These are phyloP conservation scores for Leptographium radiaticola DNA, from an alignment of 2,329 filamentous ascomycete genomes.

Conservation along the genomic window DNA sequence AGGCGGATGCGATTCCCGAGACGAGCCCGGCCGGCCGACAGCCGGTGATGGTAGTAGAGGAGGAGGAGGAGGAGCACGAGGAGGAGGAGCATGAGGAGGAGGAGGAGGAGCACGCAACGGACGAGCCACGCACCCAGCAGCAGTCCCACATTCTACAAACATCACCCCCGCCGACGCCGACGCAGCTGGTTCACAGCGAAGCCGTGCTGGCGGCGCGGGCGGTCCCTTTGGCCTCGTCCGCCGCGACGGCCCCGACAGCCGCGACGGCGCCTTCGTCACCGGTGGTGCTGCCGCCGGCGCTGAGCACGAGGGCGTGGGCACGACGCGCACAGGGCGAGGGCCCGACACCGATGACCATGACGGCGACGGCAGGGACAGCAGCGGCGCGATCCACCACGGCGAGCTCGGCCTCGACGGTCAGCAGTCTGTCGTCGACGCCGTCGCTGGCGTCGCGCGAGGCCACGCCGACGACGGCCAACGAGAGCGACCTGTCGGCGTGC, in stretches of 20 bases:
- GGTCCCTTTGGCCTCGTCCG: no score
- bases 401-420: constrained; percentile 24
- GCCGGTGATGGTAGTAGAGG: no score
- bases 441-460: constrained; percentile 5
- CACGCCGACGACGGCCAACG: constrained; percentile 7
- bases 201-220: no score
- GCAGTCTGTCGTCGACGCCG: constrained; percentile 26
- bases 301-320: constrained; percentile 4
- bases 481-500: constrained; percentile 4
- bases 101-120: no score
- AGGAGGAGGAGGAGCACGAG: no score
- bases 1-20: constrained; percentile 12
- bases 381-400: constrained; percentile 2
- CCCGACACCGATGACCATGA: background rate
- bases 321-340: background rate
- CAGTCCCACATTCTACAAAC: no score
- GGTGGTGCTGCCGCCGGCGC: constrained; percentile 3
- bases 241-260: background rate
- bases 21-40: constrained; percentile 8
- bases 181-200: no score
- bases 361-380: background rate
- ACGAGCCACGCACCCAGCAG: no score
- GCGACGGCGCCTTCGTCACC: background rate
- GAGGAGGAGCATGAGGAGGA: no score
- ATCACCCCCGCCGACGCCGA: no score